A percentile compares a stretch with the other conserved stretches of the same genome.
Conservation (phyloP, 306 rosid species). For the Malus sylvestris region DNA sequence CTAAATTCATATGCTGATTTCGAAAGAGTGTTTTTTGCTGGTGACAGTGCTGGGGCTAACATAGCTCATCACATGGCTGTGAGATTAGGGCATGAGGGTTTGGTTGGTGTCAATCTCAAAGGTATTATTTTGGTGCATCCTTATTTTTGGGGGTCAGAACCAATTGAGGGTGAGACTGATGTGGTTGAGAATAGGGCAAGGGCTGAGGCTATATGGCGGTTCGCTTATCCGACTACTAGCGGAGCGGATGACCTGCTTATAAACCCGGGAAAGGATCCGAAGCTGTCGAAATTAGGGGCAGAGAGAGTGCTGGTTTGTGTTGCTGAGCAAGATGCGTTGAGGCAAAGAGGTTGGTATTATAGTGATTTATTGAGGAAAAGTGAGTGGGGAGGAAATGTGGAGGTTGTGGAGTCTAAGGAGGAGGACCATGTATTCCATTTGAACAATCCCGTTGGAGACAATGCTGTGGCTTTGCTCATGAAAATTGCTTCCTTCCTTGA, state of each 20-base stretch:
- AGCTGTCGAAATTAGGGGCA: slow-evolving; percentile 28
- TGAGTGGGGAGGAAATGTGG: slow-evolving; percentile 35
- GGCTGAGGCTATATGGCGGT: slow-evolving; percentile 40
- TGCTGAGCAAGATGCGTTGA: slow-evolving; percentile 43
- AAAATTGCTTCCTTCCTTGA: slow-evolving; percentile 35
- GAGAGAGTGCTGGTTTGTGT: slow-evolving; percentile 42
- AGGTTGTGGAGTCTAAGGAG: slow-evolving; percentile 9
- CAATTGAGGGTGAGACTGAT: slow-evolving; percentile 25
- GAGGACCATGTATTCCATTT: slow-evolving; percentile 38
- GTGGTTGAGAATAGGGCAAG: not conserved
- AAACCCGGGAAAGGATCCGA: slow-evolving; percentile 50
- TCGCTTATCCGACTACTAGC: slow-evolving; percentile 22
- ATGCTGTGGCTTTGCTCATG: slow-evolving; percentile 30
- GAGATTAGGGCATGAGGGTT: slow-evolving; percentile 35
- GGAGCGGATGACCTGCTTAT: slow-evolving; percentile 55
- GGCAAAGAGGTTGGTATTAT: slow-evolving; percentile 39
- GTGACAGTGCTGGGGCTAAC: slow-evolving; percentile 78
- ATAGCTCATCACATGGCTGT: slow-evolving; percentile 45
- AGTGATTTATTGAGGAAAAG: slow-evolving; percentile 28
- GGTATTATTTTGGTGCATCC: slow-evolving; percentile 56
- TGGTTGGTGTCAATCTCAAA: slow-evolving; percentile 28
- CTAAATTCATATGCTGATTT: slow-evolving; percentile 42
- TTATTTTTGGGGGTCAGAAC: slow-evolving; percentile 54
- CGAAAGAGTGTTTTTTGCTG: slow-evolving; percentile 37
- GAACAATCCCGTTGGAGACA: slow-evolving; percentile 29